Conservation (phyloP, 2,329 filamentous ascomycete genomes). For the Cercospora sesami region DNA sequence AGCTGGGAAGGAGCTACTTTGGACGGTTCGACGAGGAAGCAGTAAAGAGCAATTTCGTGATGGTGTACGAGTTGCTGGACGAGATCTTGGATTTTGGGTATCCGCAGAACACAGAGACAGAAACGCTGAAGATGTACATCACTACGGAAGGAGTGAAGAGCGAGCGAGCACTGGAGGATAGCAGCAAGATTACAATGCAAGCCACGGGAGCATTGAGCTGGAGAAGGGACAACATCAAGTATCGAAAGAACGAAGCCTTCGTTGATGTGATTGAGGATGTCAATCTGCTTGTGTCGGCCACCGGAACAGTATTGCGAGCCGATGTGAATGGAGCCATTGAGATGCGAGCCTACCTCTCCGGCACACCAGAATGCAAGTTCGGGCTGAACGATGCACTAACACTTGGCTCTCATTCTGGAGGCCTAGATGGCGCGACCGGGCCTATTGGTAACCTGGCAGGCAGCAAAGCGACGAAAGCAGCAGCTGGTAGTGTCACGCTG, state of each 20-base stretch:
- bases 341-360: conserved; percentile 96
- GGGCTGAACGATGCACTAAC: conserved; percentile 93
- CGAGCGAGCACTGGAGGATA: conserved; percentile 78
- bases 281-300: conserved; percentile 98
- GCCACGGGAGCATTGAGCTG: conserved; percentile 95
- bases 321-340: conserved; percentile 97
- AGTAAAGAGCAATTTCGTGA: conserved; percentile 99
- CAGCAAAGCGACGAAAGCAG: conserved; percentile 89
- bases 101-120: conserved; percentile 97
- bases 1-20: conserved; percentile 92
- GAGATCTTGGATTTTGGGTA: conserved; percentile 99
- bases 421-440: conserved; percentile 53
- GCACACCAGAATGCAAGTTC: conserved; percentile 98
- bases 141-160: conserved; percentile 98
- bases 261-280: conserved; percentile 99
- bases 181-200: conserved; percentile 98
- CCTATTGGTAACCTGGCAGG: conserved; percentile 75
- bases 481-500: conserved; percentile 89
- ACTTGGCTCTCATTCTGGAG: conserved; percentile 62
- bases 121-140: conserved; percentile 99
- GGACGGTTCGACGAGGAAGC: conserved; percentile 99
- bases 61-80: conserved; percentile 95
- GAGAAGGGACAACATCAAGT: conserved; percentile 96
- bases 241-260: conserved; percentile 98
- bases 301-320: conserved; percentile 87